Evolutionary conservation across 768 basidiomycete species (phyloP).

Genomic region (Lanmaoa pseudosensibilis): DNA sequence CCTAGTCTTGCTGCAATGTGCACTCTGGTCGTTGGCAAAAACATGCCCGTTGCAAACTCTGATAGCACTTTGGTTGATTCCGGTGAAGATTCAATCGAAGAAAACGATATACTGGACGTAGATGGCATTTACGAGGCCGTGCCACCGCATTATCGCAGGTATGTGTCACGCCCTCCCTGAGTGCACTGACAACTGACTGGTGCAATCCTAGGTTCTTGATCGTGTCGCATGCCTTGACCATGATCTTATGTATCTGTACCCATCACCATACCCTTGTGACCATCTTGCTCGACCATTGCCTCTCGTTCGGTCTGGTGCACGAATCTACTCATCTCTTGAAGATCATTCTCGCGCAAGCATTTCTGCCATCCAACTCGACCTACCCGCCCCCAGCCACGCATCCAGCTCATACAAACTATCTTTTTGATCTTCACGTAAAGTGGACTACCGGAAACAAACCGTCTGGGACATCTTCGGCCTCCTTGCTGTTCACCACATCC

Average conservation of each 20-base stretch:
- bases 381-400: slow-evolving; percentile 39
- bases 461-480: not conserved
- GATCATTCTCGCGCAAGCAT: slow-evolving; percentile 40
- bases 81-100: slow-evolving; percentile 26
- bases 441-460: slow-evolving; percentile 34
- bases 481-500: slow-evolving; percentile 27
- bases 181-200: slow-evolving; percentile 11
- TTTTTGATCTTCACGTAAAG: slow-evolving; percentile 42
- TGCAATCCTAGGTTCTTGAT: slow-evolving; percentile 42
- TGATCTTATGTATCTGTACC: slow-evolving; percentile 46
- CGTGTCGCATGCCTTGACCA: slow-evolving; percentile 51
- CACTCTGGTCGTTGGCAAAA: slow-evolving; percentile 46
- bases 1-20: slow-evolving; percentile 48
- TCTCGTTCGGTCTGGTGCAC: slow-evolving; percentile 41
- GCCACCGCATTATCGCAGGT: slow-evolving; percentile 55
- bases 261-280: slow-evolving; percentile 50
- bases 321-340: slow-evolving; percentile 47
- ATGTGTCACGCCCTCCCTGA: slow-evolving; percentile 2
- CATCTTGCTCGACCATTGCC: slow-evolving; percentile 50
- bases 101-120: slow-evolving; percentile 27
- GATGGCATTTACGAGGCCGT: slow-evolving; percentile 52
- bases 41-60: slow-evolving; percentile 33
- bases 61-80: slow-evolving; percentile 15
- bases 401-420: slow-evolving; percentile 46
- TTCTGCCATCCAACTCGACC: slow-evolving; percentile 28